Evolutionary conservation across 306 rosid species (phyloP), one percentile per base, ranked within the genome.

Genomic region (Cicer pinnatifidum): DNA sequence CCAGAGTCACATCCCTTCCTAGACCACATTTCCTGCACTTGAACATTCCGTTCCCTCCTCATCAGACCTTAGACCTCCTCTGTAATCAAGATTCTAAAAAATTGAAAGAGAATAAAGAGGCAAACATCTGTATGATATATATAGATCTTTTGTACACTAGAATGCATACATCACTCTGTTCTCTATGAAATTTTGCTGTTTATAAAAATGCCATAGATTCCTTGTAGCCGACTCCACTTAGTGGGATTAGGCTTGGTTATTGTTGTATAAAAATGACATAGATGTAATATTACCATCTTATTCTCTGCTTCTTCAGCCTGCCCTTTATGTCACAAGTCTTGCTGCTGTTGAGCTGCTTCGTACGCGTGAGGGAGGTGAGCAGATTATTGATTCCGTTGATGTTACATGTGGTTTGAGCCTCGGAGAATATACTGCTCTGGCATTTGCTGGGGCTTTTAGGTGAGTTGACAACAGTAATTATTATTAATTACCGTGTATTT

Each of bases 331-430:
- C 72, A 90, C 97, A 38, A 90, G 99, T 84, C 96, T 95, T 63
- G 99, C 99, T 66, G 97, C 99, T 51, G 93, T 94, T 46, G 99
- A 94, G 88, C 81, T 94, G 57, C 92, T 94, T 66, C 92, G 97
- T 71, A 85, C 80, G 3, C 88, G 89, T 9, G 92, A 94, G 54
- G 99, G 97, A 75, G 99, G 97, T 39, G 96, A 88, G 82, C 88
- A 87, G 81, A 91, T 94, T 75, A 89, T 94, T 81, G 97, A 91
- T 54, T 88, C 89, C 35, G 96, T 94, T 70, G 99, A 94, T 81
- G 99, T 91, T 59, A 88, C 99, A 4, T 90, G 99, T 69, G 99
- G 97, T 83, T 86, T 94, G 57, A 94, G 99, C 78, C 80, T 94
- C 77, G 99, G 99, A 85, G 99, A 94, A 78, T 94, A 94, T 63